Percentiles rank a stretch among this genome's conserved stretches.
Conservation (phyloP, 139 green algal genomes). For the Chlorella sp. region DNA sequence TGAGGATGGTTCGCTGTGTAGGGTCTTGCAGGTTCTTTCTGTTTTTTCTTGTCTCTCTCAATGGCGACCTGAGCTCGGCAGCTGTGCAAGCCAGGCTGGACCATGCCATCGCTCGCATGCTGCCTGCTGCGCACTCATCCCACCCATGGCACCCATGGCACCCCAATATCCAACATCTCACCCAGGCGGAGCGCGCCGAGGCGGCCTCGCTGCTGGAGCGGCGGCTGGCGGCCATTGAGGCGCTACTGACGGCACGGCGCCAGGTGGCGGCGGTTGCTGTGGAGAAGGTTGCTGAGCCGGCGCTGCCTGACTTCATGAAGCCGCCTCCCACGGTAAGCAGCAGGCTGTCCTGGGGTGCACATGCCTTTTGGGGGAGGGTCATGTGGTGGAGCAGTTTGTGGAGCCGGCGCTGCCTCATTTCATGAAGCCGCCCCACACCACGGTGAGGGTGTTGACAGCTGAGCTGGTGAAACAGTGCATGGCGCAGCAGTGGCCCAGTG, state of each 20-base stretch:
- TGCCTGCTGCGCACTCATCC: no score
- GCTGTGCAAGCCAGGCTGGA: no score
- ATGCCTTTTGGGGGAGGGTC: background rate
- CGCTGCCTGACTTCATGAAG: constrained; percentile 38
- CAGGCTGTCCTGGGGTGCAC: background rate
- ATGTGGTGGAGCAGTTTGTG: background rate
- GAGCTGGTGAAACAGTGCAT: no score
- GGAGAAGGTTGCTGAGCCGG: constrained; percentile 39
- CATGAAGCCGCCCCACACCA: background rate
- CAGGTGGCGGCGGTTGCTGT: constrained; percentile 52
- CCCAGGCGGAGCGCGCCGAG: constrained; percentile 60
- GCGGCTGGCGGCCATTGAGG: constrained; percentile 91
- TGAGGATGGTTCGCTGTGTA: background rate
- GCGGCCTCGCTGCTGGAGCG: constrained; percentile 86
- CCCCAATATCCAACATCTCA: background rate
- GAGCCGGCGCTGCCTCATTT: no score
- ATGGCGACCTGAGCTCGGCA: no score
- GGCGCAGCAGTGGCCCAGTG: no score
- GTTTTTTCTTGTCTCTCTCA: no score
- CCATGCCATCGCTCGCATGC: no score
- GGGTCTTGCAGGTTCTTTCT: no score
- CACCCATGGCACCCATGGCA: no score
- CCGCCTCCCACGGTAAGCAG: constrained; percentile 31
- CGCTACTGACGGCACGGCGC: constrained; percentile 77
- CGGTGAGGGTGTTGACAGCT: no score